Percentiles rank a stretch among this genome's conserved stretches.
Conservation (phyloP, 805 yeast species). For the Cyberlindnera suaveolens region DNA sequence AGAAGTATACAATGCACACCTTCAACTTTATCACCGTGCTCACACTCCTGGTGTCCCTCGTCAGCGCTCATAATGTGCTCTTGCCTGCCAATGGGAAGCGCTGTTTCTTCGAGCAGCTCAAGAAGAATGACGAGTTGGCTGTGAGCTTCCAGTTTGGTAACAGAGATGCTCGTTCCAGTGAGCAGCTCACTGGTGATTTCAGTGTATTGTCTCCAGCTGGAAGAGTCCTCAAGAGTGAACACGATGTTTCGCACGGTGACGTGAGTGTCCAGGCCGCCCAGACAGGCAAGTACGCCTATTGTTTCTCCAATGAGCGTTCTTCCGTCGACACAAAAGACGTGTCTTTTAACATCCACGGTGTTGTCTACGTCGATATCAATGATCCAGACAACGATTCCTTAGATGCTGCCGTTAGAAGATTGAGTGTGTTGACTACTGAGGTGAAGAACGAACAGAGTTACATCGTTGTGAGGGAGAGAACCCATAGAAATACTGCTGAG, state of each 20-base stretch:
- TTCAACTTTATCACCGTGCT: background rate
- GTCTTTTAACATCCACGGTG: constrained; percentile 92
- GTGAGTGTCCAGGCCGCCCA: constrained; percentile 57
- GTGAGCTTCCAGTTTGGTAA: constrained; percentile 92
- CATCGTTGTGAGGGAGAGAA: constrained; percentile 91
- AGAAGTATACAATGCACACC: too few relatives aligned
- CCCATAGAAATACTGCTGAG: constrained; percentile 98
- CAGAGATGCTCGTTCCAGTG: constrained; percentile 65
- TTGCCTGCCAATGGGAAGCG: constrained; percentile 79
- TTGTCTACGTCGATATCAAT: constrained; percentile 74
- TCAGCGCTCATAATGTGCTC: constrained; percentile 69
- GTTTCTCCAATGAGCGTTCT: constrained; percentile 85
- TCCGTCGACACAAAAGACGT: constrained; percentile 77
- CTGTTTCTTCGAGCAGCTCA: constrained; percentile 83
- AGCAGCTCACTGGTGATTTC: constrained; percentile 66
- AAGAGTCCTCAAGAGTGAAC: constrained; percentile 42
- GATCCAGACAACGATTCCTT: constrained; percentile 71
- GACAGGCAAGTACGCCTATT: constrained; percentile 75
- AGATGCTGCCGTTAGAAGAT: constrained; percentile 75
- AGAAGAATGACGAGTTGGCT: constrained; percentile 78
- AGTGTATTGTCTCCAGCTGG: constrained; percentile 29
- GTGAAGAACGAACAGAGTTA: constrained; percentile 89
- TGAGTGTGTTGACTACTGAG: constrained; percentile 72
- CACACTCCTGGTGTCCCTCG: constrained; percentile 11
- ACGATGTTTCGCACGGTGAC: constrained; percentile 75